Base-by-base conservation (phyloP, 148 eudicot species). In the Chenopodium formosanum region DNA sequence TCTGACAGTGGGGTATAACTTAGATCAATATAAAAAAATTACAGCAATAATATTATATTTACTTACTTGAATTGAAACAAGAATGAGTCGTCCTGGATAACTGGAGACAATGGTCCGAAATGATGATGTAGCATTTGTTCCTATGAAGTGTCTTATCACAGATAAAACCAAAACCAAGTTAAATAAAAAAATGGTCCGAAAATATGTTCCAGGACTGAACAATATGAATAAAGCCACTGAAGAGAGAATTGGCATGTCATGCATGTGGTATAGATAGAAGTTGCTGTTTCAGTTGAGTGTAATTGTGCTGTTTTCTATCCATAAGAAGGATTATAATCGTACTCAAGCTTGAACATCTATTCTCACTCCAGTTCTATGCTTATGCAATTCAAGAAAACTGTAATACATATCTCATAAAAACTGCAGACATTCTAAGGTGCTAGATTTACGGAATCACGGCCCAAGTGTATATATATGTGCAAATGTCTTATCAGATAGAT, bases 121-220 rank as follows among this genome's bases (percentile, higher is more conserved):
- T 70, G 91, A 87, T 77, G 92, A 91, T 67, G 98, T 91, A 75
- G 98, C 98, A 88, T 94, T 91, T 88, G 98, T 89, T 80, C 89
- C 84, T 70, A 92, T 89, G 82, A 94, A 94, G 88, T 88, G 86
- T 81, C 97, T 40, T 94, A 70, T 27, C n/a, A 19, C 58, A 58
- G 67, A 66, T 37, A 80, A 50, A 34, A 19, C 0, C 76, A 72
- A 72, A 75, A 66, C 37, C 66, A 72, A 62, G 70, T 62, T 53
- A 14, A 8, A 14, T 11, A 23, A 23, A 75, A 25, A 71, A 62
- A 17, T 50, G 52, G 63, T 16, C 50, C 29, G 25, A 1, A 74
- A 72, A 37, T 52, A 29, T 16, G 32, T 52, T 70, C 10, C 52
- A 73, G 34, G 29, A 17, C n/a, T 23, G 16, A 19, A 44, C 32